phyloP scores from a whole-genome alignment of 352 stramenopile genomes.

The Globisporangium takayamanum region DNA sequence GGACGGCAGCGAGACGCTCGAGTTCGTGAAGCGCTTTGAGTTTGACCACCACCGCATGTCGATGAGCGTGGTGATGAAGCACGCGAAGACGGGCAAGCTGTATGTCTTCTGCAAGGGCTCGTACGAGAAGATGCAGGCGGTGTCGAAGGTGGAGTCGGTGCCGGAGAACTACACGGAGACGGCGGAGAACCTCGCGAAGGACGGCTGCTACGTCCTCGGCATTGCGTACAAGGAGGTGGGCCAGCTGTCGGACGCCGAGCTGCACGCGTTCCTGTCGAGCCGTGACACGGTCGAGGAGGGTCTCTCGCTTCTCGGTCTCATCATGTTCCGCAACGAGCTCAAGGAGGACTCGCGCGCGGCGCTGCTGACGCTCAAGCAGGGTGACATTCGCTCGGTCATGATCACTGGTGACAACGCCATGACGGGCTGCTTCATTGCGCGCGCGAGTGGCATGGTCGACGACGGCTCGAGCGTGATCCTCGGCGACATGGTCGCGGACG shows the following conservation, averaged over 20 bases:
- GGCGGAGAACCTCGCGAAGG: conserved; percentile 51
- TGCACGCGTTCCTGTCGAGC: conserved; percentile 36
- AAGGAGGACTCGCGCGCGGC: conserved; percentile 79
- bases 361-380: conserved; percentile 71
- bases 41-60: conserved; percentile 91
- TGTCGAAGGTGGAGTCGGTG: conserved; percentile 44
- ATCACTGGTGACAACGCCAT: conserved; percentile 87
- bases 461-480: conserved; percentile 42
- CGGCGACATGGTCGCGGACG: conserved; percentile 47
- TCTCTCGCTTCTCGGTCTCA: conserved; percentile 70
- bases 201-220: conserved; percentile 87
- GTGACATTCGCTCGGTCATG: conserved; percentile 77
- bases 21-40: conserved; percentile 88
- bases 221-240: conserved; percentile 66
- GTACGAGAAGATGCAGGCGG: conserved; percentile 76
- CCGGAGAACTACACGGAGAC: conserved; percentile 64
- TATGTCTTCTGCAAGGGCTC: conserved; percentile 89
- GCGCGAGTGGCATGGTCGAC: conserved; percentile 55
- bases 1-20: conserved; percentile 36
- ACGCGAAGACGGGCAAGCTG: conserved; percentile 40
- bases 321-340: conserved; percentile 89
- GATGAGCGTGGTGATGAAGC: conserved; percentile 85
- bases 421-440: conserved; percentile 72
- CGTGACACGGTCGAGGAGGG: conserved; percentile 75
- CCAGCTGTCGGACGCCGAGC: conserved; percentile 21